A percentile compares a stretch with the other conserved stretches of the same genome.
phyloP scores from a whole-genome alignment of 179 eudicot species.

The Gypsophila paniculata region DNA sequence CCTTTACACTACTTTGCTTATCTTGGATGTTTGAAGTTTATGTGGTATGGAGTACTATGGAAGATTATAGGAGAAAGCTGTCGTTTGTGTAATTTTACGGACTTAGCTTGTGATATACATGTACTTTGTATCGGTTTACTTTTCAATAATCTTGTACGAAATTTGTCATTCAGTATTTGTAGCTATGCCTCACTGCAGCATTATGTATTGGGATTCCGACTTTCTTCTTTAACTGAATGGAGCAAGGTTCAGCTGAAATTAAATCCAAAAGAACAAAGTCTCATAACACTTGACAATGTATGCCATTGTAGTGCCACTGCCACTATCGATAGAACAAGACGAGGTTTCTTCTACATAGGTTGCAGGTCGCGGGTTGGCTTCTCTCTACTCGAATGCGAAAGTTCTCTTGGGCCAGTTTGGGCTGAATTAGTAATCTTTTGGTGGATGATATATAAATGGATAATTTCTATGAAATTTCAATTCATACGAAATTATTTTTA shows the following conservation, averaged over 20 bases:
- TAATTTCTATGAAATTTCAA: too few species aligned
- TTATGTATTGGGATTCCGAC: conserved; percentile 2
- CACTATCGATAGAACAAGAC: neutral
- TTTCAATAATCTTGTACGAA: neutral
- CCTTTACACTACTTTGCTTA: neutral
- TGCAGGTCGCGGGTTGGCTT: too few species aligned
- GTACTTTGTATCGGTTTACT: neutral
- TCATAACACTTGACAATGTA: neutral
- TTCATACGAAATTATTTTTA: too few species aligned
- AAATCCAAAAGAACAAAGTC: too few species aligned
- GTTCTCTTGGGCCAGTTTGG: too few species aligned
- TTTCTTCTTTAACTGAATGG: too few species aligned
- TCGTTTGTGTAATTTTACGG: neutral
- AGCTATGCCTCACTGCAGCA: conserved; percentile 5
- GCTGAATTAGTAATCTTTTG: too few species aligned
- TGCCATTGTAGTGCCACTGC: neutral
- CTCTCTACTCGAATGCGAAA: too few species aligned
- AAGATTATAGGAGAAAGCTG: conserved; percentile 7
- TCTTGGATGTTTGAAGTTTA: conserved; percentile 4
- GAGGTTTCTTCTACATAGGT: neutral
- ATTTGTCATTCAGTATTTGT: conserved; percentile 3
- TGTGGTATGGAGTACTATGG: conserved; percentile 12
- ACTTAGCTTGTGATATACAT: conserved; percentile 18
- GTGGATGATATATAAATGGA: too few species aligned
- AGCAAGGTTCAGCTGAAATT: too few species aligned